Base-by-base conservation (phyloP, 306 rosid genomes). In the Sicyos baderoa region DNA sequence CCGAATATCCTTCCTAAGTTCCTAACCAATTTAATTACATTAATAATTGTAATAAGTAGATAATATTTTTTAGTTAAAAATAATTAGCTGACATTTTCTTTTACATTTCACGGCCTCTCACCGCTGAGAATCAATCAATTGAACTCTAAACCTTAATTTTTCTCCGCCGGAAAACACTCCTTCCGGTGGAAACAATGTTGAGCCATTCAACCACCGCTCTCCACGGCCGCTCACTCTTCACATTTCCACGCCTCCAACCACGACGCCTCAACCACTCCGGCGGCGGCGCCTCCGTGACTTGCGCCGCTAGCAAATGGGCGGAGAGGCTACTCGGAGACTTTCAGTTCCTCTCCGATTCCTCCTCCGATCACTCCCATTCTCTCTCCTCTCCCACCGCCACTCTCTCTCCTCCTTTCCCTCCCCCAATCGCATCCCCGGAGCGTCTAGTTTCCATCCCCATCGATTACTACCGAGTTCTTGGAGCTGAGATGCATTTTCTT, bases 221-320 rank as follows among this genome's bases (percentile, higher is more conserved):
- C 29, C 68, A 63, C 27, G 48, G 74, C 63, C 88, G 60, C 10
- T 78, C 59, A n/a, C 72, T 79, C 2, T 9, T 72, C 5, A 73
- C 81, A 11, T 70, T 51, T 19, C 76, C 51, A 3, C 73, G 2
- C 58, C 25, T 54, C 13, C 35, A 56, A 69, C 70, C 79, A 32
- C 84, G 77, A 35, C 80, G 71, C 18, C 72, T 62, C 73, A 66
- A 53, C 42, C 79, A 81, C 74, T 51, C 64, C 15, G 69, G 58
- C 58, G 51, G 72, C 18, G 75, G 71, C 51, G 15, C 66, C 1
- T 13, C 83, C 29, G 69, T 76, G 70, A 66, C 72, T 9, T 81
- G 76, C 81, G 84, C 85, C 76, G 91, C 98, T 82, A 88, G 90
- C 76, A 88, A 83, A 84, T 90, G 97, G 99, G 96, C 99, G 9